Evolutionary conservation across 768 basidiomycete species (phyloP), one percentile per base, ranked within the genome.

Genomic region (Lyophyllum semitale): DNA sequence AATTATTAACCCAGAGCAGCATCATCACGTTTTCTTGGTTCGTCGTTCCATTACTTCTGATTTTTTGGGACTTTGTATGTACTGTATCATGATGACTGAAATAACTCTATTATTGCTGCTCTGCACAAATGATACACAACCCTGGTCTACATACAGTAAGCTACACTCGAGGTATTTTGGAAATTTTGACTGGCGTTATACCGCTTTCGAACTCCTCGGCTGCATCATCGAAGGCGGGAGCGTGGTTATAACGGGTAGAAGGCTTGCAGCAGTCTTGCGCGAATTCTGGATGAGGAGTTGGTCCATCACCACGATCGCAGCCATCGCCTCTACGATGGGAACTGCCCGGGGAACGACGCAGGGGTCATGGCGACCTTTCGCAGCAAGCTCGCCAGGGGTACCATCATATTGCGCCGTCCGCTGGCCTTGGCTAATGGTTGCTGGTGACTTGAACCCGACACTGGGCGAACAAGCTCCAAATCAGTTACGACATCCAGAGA

Each of bases 251-350:
- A 90, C 79, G 18, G 95, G 93, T n/a, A 98, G 81, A 33, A 94
- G 75, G 46, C 83, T 74, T 7, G 88, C 81, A 1, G 95, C 84
- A 1, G 87, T 77, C 67, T 80, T 80, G 47, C 96, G 85, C 8
- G 95, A 80, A 60, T 93, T 91, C 73, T 98, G 96, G 54, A 92
- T 85, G 37, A 98, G 80, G 54, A 98, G 78, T 65, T 89, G 84
- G 68, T 99, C 97, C 88, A 99, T 93, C 61, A 97, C 81, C 55
- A 98, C 96, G 46, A 98, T 80, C 25, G 89, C 88, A 0, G 96
- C 94, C 97, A 99, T 99, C 0, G 93, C 86, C 75, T 99, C 97
- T 41, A 98, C 96, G 64, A 99, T 99, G 40, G 97, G 95, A 8
- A 98, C 93, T 18, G 95, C 95, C 44, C 95, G 87, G 38, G 96